A percentile compares a stretch with the other conserved stretches of the same genome.
Conservation (phyloP, 176 grass and related monocot species). For the Carex cristatella region DNA sequence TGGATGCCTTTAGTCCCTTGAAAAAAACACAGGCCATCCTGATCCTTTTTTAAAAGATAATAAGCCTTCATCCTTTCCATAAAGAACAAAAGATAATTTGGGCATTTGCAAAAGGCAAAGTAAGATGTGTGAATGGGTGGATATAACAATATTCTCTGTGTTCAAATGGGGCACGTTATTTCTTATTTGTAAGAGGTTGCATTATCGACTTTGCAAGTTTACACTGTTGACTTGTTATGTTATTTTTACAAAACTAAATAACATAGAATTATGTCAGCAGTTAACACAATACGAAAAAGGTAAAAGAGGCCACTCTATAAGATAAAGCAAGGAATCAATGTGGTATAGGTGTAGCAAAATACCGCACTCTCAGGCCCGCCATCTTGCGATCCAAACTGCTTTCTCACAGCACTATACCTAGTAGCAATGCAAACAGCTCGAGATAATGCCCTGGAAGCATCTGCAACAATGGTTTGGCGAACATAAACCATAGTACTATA, state of each 20-base stretch:
- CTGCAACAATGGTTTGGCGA: slow-evolving; percentile 79
- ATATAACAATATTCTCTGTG: background rate
- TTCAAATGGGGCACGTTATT: background rate
- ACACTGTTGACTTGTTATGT: background rate
- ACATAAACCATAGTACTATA: slow-evolving; percentile 98
- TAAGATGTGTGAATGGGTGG: background rate
- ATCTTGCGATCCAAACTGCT: slow-evolving; percentile 82
- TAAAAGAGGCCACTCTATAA: background rate
- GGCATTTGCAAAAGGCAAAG: background rate
- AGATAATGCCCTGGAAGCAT: slow-evolving; percentile 91
- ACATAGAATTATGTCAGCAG: background rate
- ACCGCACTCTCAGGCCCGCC: slow-evolving; percentile 82
- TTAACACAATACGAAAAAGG: background rate
- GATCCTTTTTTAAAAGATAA: background rate
- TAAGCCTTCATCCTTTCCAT: background rate
- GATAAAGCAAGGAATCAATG: background rate
- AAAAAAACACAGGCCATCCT: background rate
- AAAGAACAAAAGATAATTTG: background rate
- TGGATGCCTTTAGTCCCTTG: background rate
- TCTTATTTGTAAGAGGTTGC: background rate
- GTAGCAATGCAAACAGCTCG: slow-evolving; percentile 89
- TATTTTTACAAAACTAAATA: background rate
- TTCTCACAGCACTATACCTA: slow-evolving; percentile 80
- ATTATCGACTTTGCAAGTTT: background rate
- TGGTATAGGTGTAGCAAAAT: slow-evolving; percentile 8